Evolutionary conservation across 1,284 basidiomycete genomes (phyloP).

Genomic region (Schizophyllum commune): DNA sequence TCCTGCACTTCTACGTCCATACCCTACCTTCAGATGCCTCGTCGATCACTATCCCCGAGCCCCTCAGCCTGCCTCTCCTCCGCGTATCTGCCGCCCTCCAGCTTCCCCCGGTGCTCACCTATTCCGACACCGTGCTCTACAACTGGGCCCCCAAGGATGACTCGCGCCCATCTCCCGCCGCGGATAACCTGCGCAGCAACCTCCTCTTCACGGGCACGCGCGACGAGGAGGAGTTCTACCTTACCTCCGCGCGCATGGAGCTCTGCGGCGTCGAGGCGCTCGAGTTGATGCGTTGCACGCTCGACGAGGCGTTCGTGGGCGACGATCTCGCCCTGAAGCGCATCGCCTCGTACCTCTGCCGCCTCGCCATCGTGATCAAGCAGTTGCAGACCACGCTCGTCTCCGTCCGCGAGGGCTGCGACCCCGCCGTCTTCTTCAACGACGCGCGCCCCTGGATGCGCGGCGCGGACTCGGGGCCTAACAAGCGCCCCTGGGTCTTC

Average conservation of each 20-base stretch:
- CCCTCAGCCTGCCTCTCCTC: conserved; percentile 76
- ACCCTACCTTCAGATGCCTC: conserved; percentile 48
- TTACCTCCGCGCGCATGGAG: conserved; percentile 87
- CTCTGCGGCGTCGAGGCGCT: conserved; percentile 83
- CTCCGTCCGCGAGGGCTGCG: conserved; percentile 65
- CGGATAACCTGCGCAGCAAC: conserved; percentile 53
- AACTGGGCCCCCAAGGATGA: conserved; percentile 62
- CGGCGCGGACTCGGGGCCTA: conserved; percentile 68
- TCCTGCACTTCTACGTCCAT: conserved; percentile 88
- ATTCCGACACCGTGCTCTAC: conserved; percentile 91
- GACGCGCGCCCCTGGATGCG: conserved; percentile 89
- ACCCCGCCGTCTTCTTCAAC: conserved; percentile 79
- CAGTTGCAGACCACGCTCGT: conserved; percentile 56
- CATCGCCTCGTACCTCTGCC: conserved; percentile 66
- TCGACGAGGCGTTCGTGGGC: conserved; percentile 90
- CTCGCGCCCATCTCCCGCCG: conserved; percentile 21
- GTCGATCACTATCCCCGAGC: conserved; percentile 54
- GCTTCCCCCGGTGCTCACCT: conserved; percentile 87
- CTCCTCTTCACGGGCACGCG: conserved; percentile 75
- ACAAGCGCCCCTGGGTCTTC: conserved; percentile 68
- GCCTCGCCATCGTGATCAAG: conserved; percentile 62
- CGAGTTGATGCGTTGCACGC: conserved; percentile 77
- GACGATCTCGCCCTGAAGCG: conserved; percentile 72
- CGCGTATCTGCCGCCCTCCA: conserved; percentile 69
- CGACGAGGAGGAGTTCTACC: conserved; percentile 90